Base-by-base conservation (phyloP, 2,329 filamentous ascomycete genomes). In the Ploettnerulaceae sp. region DNA sequence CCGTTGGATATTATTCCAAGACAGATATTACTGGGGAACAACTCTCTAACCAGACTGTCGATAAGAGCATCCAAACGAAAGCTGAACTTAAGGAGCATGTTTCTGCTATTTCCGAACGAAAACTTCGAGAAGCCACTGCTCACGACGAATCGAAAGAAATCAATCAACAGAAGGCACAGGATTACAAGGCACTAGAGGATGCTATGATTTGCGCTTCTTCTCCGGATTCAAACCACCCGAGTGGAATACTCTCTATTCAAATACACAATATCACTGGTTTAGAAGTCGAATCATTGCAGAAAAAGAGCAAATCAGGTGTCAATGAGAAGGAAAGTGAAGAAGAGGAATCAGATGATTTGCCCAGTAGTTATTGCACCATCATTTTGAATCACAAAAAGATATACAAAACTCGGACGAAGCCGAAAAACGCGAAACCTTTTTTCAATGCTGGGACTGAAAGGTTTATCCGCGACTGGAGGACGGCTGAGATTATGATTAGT, bases 361-460 rank as follows among this genome's bases (percentile, higher is more conserved):
- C 84, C 0, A 84, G 81, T 37, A 73, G 80, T 20, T 89, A 87
- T 61, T 86, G 82, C 62, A 86, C 75, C 24, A 76, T 89, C 55
- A 84, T 88, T 33, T 66, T 89, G 55, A 87, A 89, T 60, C 83
- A 89, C 59, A 75, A 76, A 54, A 87, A 77, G 61, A 69, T 74
- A 9, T 89, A 82, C 67, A 81, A 76, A 57, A 86, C 84, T 2
- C 71, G 85, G 12, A 86, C 84, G 0, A 89, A 89, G 65, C 84
- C 85, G 1, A 86, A 87, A 67, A 88, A 87, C 52, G 75, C 80
- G 0, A 87, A 86, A 57, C 85, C 85, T 0, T 89, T 88, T 64
- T 89, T 85, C 71, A 89, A 89, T 54, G 84, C 85, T 2, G 82
- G 82, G 5, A 86, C 79, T 2, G 85, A 89, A 62, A 75, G 82